These are phyloP conservation scores for Omphalotus guepiniiformis DNA, from an alignment of 768 basidiomycete genomes.

Conservation along the genomic window DNA sequence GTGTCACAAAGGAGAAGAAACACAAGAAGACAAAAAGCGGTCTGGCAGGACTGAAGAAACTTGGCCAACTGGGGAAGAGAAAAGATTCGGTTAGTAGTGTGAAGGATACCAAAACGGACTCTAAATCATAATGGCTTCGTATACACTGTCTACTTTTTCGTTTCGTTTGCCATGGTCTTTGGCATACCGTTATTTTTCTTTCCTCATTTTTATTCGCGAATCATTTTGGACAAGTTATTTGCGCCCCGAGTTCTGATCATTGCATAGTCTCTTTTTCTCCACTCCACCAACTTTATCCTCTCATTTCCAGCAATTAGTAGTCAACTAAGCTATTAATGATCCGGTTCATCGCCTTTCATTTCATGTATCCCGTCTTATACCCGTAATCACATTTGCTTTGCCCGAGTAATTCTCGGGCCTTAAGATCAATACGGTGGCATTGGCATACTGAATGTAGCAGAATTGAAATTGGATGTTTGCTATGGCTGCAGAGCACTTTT, in stretches of 20 bases:
- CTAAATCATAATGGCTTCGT: conserved; percentile 9
- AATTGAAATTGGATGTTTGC: too few relatives aligned
- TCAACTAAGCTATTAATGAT: conserved; percentile 2
- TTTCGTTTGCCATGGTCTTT: background rate
- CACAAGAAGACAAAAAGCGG: conserved; percentile 54
- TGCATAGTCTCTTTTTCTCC: background rate
- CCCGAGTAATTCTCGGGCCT: too few relatives aligned
- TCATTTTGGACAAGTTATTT: background rate
- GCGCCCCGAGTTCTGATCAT: background rate
- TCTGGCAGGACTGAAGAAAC: conserved; percentile 51
- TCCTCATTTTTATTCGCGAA: background rate
- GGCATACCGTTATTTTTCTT: conserved; percentile 4
- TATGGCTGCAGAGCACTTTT: too few relatives aligned
- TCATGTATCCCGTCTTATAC: conserved; percentile 4
- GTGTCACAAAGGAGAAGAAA: conserved; percentile 36
- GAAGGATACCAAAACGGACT: conserved; percentile 28
- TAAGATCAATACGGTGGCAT: background rate
- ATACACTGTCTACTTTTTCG: background rate
- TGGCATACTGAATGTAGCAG: background rate
- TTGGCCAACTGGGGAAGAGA: conserved; percentile 47
- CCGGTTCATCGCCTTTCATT: background rate
- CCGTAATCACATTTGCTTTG: too few relatives aligned
- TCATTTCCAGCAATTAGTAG: conserved; percentile 4
- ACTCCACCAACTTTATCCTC: background rate
- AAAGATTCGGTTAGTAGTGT: conserved; percentile 46